These are phyloP conservation scores for Mycena chlorophos DNA, from an alignment of 768 basidiomycete species.

Conservation along the genomic window DNA sequence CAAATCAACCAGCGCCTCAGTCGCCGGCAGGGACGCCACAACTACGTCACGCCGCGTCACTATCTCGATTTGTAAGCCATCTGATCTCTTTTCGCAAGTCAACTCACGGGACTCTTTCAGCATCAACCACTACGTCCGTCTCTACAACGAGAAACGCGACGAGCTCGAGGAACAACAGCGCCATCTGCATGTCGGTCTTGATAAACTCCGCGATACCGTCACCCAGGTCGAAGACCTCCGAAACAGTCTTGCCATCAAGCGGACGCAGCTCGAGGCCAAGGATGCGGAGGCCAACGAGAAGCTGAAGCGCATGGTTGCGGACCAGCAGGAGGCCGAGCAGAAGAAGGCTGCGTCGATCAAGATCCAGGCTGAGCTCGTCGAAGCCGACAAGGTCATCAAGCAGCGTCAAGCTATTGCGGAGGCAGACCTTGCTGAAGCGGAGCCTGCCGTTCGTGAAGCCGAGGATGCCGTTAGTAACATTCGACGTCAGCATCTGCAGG, in stretches of 20 bases:
- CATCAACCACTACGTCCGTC: conserved; percentile 94
- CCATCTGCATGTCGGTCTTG: conserved; percentile 95
- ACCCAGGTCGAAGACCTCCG: conserved; percentile 95
- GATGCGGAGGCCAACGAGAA: conserved; percentile 96
- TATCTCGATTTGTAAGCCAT: conserved; percentile 92
- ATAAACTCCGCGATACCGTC: conserved; percentile 94
- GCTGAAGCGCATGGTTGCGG: conserved; percentile 94
- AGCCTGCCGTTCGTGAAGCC: conserved; percentile 94
- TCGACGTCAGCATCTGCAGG: conserved; percentile 91
- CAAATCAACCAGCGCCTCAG: conserved; percentile 87
- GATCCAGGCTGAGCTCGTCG: conserved; percentile 89
- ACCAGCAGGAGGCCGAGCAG: conserved; percentile 98
- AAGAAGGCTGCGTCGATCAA: conserved; percentile 96
- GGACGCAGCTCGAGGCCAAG: conserved; percentile 89
- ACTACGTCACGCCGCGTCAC: conserved; percentile 95
- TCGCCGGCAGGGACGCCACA: conserved; percentile 91
- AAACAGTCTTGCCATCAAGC: conserved; percentile 92
- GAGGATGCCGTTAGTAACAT: conserved; percentile 96
- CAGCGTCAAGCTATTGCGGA: conserved; percentile 87
- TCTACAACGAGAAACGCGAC: conserved; percentile 95
- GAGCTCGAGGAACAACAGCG: conserved; percentile 98
- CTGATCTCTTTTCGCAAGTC: conserved; percentile 8
- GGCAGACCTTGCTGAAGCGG: conserved; percentile 95
- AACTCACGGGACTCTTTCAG: conserved; percentile 40
- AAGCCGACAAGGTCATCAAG: conserved; percentile 87